A percentile compares a stretch with the other conserved stretches of the same genome.
These are phyloP conservation scores for Colletotrichum tabaci DNA, from an alignment of 2,329 filamentous ascomycete genomes.

Conservation along the genomic window DNA sequence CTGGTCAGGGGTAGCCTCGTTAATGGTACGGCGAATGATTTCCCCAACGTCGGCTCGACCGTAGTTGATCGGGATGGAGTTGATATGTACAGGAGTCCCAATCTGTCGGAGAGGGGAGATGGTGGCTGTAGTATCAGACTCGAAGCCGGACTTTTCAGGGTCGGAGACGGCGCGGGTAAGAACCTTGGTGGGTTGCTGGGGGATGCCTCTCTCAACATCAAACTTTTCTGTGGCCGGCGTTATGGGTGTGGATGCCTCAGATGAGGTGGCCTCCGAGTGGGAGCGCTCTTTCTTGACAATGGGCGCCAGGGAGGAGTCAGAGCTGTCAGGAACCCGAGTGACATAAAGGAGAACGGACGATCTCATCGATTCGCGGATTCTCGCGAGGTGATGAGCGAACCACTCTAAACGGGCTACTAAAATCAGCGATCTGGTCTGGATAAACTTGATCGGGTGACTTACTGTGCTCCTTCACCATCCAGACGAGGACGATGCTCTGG, in stretches of 20 bases:
- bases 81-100: constrained; percentile 20
- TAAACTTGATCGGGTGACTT: constrained; percentile 41
- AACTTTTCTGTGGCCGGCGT: constrained; percentile 25
- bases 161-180: constrained; percentile 37
- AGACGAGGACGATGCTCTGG: constrained; percentile 56
- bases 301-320: not conserved
- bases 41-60: constrained; percentile 55
- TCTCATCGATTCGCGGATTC: constrained; percentile 49
- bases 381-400: constrained; percentile 55
- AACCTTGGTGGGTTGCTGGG: constrained; percentile 31
- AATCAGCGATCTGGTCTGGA: constrained; percentile 25
- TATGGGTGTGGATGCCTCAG: constrained; percentile 22
- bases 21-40: constrained; percentile 53
- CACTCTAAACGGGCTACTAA: constrained; percentile 53
- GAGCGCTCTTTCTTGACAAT: constrained; percentile 14
- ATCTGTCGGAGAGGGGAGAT: constrained; percentile 28
- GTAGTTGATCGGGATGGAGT: constrained; percentile 48
- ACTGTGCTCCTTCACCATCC: constrained; percentile 57
- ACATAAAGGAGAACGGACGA: constrained; percentile 54
- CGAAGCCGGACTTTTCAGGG: constrained; percentile 44
- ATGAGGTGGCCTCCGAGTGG: constrained; percentile 23
- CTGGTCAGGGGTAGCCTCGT: constrained; percentile 47
- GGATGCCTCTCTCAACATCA: constrained; percentile 19
- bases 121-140: constrained; percentile 42
- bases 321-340: constrained; percentile 45